Evolutionary conservation across 768 basidiomycete genomes (phyloP), one percentile per base, ranked within the genome.

Genomic region (Bullera alba): DNA sequence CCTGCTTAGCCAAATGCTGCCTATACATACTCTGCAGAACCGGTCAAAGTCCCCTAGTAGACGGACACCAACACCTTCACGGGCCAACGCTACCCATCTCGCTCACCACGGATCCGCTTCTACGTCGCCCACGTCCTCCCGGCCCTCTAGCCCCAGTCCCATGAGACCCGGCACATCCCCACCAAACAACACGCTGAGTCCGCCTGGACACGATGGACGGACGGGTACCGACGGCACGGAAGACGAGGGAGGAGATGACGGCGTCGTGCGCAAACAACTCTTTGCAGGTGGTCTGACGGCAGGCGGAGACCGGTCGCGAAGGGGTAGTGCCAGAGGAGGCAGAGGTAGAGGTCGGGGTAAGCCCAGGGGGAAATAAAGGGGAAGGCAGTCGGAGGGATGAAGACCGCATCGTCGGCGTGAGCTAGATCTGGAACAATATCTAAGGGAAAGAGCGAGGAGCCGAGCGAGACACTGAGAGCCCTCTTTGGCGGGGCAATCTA

Each of bases 1-100:
- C 15, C 12, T 32, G 22, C 21, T 6, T 19, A 57, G 56, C 28
- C 56, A 58, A 16, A 58, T 58, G 56, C 49, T 58, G 4, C 52
- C 56, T 6, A 56, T 56, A 23, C 48, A 51, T 25, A 39, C 49
- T 21, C 25, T 56, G 23, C 54, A 47, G 32, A 25, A 47, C 48
- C 19, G 43, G 28, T 16, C 54, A 47, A 44, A n/a, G 36, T 39
- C 22, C 32, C 48, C 19, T 4, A 34, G 10, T n/a, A 8, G 8
- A n/a, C 32, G 10, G 10, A 34, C 8, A 34, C 32, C 32, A 34
- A 34, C 32, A 34, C 32, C 32, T n/a, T 10, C n/a, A 10, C 32
- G 32, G n/a, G n/a, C n/a, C 32, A n/a, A 10, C 32, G n/a, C 8
- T 34, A 34, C 37, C 19, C 37, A 39, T 8, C 19, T 39, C 12